phyloP scores from a whole-genome alignment of 2,329 filamentous ascomycete species.

The Venturia nashicola region DNA sequence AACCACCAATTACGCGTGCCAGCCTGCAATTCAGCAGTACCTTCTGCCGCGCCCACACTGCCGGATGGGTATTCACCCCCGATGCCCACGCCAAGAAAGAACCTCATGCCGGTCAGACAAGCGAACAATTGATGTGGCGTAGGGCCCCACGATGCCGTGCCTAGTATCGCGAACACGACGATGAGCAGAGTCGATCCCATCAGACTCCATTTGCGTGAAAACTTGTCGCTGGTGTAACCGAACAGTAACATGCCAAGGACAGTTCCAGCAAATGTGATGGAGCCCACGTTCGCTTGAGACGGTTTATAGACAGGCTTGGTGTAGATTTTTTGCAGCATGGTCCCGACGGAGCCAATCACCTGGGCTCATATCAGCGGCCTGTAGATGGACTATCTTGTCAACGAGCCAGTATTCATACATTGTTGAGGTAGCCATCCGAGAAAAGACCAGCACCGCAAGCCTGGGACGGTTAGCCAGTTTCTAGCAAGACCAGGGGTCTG shows the following conservation, averaged over 20 bases:
- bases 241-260: conserved; percentile 73
- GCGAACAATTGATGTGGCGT: conserved; percentile 60
- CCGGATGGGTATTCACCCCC: conserved; percentile 71
- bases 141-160: conserved; percentile 63
- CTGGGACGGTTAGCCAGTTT: neutral
- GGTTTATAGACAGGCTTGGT: conserved; percentile 55
- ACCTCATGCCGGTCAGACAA: conserved; percentile 69
- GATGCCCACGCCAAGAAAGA: conserved; percentile 63
- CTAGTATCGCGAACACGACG: conserved; percentile 71
- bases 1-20: conserved; percentile 82
- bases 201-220: conserved; percentile 71
- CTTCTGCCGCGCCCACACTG: conserved; percentile 72
- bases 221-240: conserved; percentile 71
- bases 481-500: too few relatives aligned
- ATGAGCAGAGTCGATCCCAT: conserved; percentile 72
- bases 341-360: conserved; percentile 79
- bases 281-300: conserved; percentile 62
- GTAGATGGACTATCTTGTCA: neutral
- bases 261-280: conserved; percentile 78
- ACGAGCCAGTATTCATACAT: conserved; percentile 35
- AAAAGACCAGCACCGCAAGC: conserved; percentile 66
- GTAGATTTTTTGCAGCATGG: conserved; percentile 60
- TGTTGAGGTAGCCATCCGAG: conserved; percentile 85
- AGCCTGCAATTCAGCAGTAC: conserved; percentile 67
- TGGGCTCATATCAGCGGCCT: neutral